Base-by-base conservation (phyloP, 140 eudicot genomes). In the Artemisia princeps region DNA sequence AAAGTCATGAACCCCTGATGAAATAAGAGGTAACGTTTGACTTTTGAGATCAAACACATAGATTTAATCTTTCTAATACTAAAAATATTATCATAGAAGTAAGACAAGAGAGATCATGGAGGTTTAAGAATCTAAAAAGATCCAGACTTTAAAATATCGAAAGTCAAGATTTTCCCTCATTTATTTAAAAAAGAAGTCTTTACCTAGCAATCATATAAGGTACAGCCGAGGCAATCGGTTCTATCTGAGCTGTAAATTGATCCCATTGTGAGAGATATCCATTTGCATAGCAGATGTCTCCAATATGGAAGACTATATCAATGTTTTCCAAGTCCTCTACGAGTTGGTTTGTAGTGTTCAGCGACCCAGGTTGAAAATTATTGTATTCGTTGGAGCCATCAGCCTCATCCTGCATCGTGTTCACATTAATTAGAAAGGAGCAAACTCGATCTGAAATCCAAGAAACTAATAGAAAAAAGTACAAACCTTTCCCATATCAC, bases 231-330 rank as follows among this genome's bases (percentile, higher is more conserved):
- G 91, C 81, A 44, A 87, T 81, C 28, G 95, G 91, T 53, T 84
- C 86, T 19, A 84, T 30, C 62, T 84, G 91, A 45, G 91, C 60
- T 28, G 91, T 84, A 44, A 87, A 87, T 24, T 87, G 91, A 68
- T 87, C 95, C 95, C 95, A 87, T 51, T 83, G 87, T 3, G 90
- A 87, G 20, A 87, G 68, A 58, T 87, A 87, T 7, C 95, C 95
- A 61, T 74, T 82, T 14, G 95, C 95, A 62, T 87, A 84, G n/a
- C 64, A 60, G n/a, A 87, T 51, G 63, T 84, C 95, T 37, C 95
- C 95, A 26, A 87, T 87, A 73, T 84, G 90, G 42, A 81, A 84
- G 3, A 87, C 82, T 15, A 81, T 70, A 54, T 86, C 89, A 8
- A 79, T 76, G 79, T 86, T 75, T 26, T 83, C 69, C 58, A 86